Evolutionary conservation across 2,329 filamentous ascomycete species (phyloP).

Genomic region (Clarireedia monteithiana): DNA sequence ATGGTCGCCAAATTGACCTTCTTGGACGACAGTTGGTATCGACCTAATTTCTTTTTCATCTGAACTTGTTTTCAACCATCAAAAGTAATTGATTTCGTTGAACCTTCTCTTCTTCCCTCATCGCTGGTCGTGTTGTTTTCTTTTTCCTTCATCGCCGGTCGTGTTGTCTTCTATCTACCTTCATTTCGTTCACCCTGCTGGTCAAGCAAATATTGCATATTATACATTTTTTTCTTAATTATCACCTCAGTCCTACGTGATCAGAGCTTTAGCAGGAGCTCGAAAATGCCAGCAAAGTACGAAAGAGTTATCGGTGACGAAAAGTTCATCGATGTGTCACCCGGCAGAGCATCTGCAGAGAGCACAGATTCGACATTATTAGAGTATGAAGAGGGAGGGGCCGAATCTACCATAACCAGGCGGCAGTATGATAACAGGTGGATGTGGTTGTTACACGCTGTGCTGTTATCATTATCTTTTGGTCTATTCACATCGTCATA

Average conservation of each 20-base stretch:
- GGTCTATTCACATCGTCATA: slow-evolving; percentile 22
- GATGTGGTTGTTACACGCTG: slow-evolving; percentile 25
- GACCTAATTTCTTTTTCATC: neutral
- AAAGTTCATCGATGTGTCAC: slow-evolving; percentile 18
- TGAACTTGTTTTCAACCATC: neutral
- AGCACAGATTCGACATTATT: slow-evolving; percentile 16
- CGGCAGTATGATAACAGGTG: slow-evolving; percentile 15
- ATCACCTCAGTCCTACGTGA: too few species aligned
- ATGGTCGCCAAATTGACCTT: too few species aligned
- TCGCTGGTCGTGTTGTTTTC: neutral
- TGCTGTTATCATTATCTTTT: slow-evolving; percentile 22
- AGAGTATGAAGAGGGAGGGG: slow-evolving; percentile 15
- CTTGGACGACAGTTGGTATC: too few species aligned
- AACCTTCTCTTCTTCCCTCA: neutral
- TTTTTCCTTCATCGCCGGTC: neutral
- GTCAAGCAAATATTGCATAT: neutral
- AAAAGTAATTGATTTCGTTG: neutral
- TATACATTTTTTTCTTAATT: neutral
- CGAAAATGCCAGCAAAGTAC: slow-evolving; percentile 22
- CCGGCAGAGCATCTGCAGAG: slow-evolving; percentile 17
- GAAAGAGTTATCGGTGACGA: slow-evolving; percentile 20
- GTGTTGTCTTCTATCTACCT: neutral
- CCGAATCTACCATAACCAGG: neutral
- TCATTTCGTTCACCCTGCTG: neutral
- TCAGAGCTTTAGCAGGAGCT: too few species aligned